Conservation (phyloP, 208 protist species). For the Jaenimonas drosophilae region DNA sequence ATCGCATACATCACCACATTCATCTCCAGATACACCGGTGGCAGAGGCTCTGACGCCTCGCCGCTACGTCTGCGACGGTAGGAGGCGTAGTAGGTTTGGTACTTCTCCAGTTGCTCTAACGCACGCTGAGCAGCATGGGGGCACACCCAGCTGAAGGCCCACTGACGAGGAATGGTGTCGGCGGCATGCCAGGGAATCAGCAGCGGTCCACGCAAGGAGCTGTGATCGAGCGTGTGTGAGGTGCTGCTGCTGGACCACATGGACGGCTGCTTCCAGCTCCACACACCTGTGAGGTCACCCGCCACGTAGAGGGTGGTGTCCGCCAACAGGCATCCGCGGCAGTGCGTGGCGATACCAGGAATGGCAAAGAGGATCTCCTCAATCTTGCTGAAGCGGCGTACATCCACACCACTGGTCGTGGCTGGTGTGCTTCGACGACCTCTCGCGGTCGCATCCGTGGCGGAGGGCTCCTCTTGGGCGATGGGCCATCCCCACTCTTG, state of each 20-base stretch:
- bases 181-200: neutral
- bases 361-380: conserved; percentile 87
- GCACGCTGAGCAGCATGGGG: neutral
- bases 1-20: conserved; percentile 56
- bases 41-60: too few relatives aligned
- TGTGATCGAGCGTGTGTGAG: neutral
- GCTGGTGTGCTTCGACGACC: neutral
- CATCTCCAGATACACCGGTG: conserved; percentile 27
- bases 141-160: neutral
- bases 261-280: conserved; percentile 5
- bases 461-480: neutral
- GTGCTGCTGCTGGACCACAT: neutral
- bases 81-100: too few relatives aligned
- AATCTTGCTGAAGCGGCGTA: conserved; percentile 66
- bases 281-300: conserved; percentile 59
- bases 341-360: conserved; percentile 77
- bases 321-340: conserved; percentile 75
- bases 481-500: neutral
- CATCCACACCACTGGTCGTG: conserved; percentile 16
- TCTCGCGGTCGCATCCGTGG: neutral
- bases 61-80: too few relatives aligned
- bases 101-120: too few relatives aligned
- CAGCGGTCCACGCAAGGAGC: neutral
- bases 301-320: conserved; percentile 82
- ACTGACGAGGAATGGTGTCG: neutral